phyloP scores from a whole-genome alignment of 495 filamentous ascomycete species.

The Aspergillus bridgeri region DNA sequence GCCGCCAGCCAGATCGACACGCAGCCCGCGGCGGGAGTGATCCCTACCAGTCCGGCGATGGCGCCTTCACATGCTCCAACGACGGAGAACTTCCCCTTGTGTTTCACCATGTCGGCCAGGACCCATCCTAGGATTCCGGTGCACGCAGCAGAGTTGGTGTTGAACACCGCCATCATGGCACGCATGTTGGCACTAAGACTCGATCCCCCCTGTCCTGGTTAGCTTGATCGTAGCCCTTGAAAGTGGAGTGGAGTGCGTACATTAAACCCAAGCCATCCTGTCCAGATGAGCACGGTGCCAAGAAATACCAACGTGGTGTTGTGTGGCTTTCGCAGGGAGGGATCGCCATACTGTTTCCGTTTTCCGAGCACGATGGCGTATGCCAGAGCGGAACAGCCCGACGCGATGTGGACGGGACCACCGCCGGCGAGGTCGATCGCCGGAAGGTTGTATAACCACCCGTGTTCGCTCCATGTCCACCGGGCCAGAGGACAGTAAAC shows the following conservation, averaged over 20 bases:
- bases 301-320: conserved; percentile 56
- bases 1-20: conserved; percentile 55
- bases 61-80: conserved; percentile 60
- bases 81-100: conserved; percentile 53
- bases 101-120: conserved; percentile 53
- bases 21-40: conserved; percentile 62
- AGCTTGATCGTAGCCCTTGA: conserved; percentile 6
- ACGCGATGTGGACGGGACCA: conserved; percentile 55
- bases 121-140: conserved; percentile 59
- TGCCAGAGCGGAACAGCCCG: conserved; percentile 51
- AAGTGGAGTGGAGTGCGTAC: conserved; percentile 17
- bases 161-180: conserved; percentile 56
- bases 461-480: conserved; percentile 59
- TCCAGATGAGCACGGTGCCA: conserved; percentile 58
- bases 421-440: conserved; percentile 56
- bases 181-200: conserved; percentile 56
- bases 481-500: conserved; percentile 58
- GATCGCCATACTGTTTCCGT: conserved; percentile 42
- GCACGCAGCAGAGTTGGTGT: conserved; percentile 58
- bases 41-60: conserved; percentile 62
- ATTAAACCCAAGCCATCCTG: conserved; percentile 62
- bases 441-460: conserved; percentile 54
- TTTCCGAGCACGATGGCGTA: conserved; percentile 57
- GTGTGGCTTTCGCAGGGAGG: conserved; percentile 47
- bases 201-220: conserved; percentile 50